Evolutionary conservation across 495 filamentous ascomycete genomes (phyloP).

Genomic region (Entonaema liquescens): DNA sequence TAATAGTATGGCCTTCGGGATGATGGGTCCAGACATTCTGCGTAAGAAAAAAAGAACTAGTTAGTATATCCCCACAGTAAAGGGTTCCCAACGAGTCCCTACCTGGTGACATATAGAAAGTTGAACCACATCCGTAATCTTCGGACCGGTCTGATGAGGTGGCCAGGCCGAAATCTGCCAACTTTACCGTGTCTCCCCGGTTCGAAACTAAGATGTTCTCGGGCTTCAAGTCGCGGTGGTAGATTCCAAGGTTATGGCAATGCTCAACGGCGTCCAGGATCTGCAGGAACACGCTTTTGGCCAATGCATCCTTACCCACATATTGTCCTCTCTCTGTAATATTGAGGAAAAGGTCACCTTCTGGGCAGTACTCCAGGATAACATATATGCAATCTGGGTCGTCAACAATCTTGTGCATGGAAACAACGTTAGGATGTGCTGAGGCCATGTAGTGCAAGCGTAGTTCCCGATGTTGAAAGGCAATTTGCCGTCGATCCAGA

Average conservation of each 20-base stretch:
- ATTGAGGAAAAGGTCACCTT: slow-evolving; percentile 95
- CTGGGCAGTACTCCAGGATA: slow-evolving; percentile 95
- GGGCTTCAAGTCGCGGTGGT: slow-evolving; percentile 97
- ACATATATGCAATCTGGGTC: slow-evolving; percentile 93
- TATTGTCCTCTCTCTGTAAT: slow-evolving; percentile 96
- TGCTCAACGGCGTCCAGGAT: slow-evolving; percentile 96
- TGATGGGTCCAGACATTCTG: slow-evolving; percentile 93
- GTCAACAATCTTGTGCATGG: slow-evolving; percentile 93
- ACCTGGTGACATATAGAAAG: slow-evolving; percentile 99
- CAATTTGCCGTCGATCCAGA: slow-evolving; percentile 83
- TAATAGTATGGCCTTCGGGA: slow-evolving; percentile 85
- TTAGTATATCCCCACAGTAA: slow-evolving; percentile 40
- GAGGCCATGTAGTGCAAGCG: slow-evolving; percentile 88
- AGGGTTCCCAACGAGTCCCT: slow-evolving; percentile 50
- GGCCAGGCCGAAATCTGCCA: slow-evolving; percentile 97
- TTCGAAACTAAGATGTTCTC: slow-evolving; percentile 97
- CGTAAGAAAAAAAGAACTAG: slow-evolving; percentile 40
- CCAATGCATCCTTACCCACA: slow-evolving; percentile 89
- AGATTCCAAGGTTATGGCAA: slow-evolving; percentile 93
- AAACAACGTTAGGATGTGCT: slow-evolving; percentile 91
- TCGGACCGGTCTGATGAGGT: slow-evolving; percentile 83
- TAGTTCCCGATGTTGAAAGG: slow-evolving; percentile 94
- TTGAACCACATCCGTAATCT: slow-evolving; percentile 97
- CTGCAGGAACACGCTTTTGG: slow-evolving; percentile 90
- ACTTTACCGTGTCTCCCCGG: slow-evolving; percentile 85